Evolutionary conservation across 2,329 filamentous ascomycete species (phyloP), one percentile per base, ranked within the genome.

Genomic region (Hypoxylon sp.): DNA sequence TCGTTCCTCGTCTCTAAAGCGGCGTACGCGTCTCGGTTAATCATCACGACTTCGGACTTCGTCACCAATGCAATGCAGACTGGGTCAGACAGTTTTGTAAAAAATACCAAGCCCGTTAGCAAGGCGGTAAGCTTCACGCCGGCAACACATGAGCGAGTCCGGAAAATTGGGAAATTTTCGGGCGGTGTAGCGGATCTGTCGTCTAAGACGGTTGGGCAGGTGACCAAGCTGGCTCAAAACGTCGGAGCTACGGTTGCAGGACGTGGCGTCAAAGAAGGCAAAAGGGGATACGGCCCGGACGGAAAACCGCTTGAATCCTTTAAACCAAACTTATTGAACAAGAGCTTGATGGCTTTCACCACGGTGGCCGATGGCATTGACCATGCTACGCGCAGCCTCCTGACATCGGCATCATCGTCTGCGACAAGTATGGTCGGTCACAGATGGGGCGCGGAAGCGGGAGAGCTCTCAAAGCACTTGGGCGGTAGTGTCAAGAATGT

Each of bases 311-410:
- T 87, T 6, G 81, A 84, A 1, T 78, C 76, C 17, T 96, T 95
- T 80, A 97, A 97, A 79, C 94, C 95, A 0, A 94, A 95, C 4
- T 80, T 99, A 28, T 80, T 99, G 69, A 99, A 99, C 81, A 97
- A 97, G 84, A 93, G 90, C 66, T 82, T 99, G 81, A 98, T 99
- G 82, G 95, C 95, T 0, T 98, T 98, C 77, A 93, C 91, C 39
- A 99, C 95, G 0, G 87, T 99, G 46, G 92, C 93, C 22, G 95
- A 99, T 73, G 95, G 95, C 37, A 91, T 98, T 61, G 94, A 97
- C 70, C 90, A 97, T 70, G 91, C 92, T 1, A 91, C 93, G 1
- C 90, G 90, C 55, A 91, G 88, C 65, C 81, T 99, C 28, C 83
- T 99, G 28, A 87, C 85, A 4, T 89, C 89, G 8, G 87, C 90